Evolutionary conservation across 805 yeast species (phyloP), one percentile per base, ranked within the genome.

Genomic region (Metschnikowia koreensis): DNA sequence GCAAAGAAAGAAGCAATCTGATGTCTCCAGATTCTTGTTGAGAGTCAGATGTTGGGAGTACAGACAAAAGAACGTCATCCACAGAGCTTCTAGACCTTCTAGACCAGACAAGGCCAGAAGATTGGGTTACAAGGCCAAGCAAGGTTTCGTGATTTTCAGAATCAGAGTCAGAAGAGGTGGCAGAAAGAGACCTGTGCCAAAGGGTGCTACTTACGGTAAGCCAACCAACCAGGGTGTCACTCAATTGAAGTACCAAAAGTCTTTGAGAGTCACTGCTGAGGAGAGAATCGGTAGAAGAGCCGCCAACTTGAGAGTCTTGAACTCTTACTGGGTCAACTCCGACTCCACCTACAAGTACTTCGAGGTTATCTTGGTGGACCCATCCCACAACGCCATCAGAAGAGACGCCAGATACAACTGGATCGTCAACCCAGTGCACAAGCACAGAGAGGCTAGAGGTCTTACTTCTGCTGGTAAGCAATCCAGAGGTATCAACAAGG

Each of bases 121-220:
- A 81, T 87, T 94, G 74, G 99, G 99, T 69, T 94, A 94, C 97
- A 94, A 94, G 88, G 98, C 99, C 81, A 94, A 94, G 87, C 99
- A 94, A 85, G 99, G 99, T 70, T 94, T 89, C 77, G 97, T 89
- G 66, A 84, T 94, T 86, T 94, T 81, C 97, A 87, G 99, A 81
- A 81, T 93, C 80, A 90, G 99, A 82, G 98, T 94, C 72, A 90
- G 98, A 83, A 89, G 99, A 82, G 99, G 99, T 85, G 93, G 93
- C 85, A 92, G 99, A 89, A 94, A 94, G 97, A 90, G 97, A 83
- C 97, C 97, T 71, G 97, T 87, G 71, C 91, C 96, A 83, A 94
- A 94, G 94, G 99, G 99, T 89, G 98, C 97, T 74, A 94, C 98
- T 77, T 93, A 94, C 87, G 99, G 99, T 89, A 94, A 94, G 89